A percentile compares a stretch with the other conserved stretches of the same genome.
Conservation (phyloP, 75 land plant genomes). For the Cupressus sempervirens region DNA sequence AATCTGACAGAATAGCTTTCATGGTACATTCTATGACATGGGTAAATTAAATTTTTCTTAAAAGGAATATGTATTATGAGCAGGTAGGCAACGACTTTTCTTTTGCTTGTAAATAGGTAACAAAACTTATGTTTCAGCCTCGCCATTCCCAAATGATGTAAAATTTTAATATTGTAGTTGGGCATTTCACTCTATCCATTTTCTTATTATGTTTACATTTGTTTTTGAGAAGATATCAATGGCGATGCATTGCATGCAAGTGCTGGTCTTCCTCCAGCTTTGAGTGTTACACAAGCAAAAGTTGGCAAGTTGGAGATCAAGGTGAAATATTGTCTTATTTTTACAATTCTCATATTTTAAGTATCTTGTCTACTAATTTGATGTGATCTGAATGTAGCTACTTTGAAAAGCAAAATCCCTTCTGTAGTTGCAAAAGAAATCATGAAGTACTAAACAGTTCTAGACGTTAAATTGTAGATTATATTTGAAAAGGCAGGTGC, state of each 20-base stretch:
- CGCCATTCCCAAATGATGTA: neutral
- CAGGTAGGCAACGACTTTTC: neutral
- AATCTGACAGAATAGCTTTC: neutral
- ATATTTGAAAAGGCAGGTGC: neutral
- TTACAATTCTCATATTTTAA: neutral
- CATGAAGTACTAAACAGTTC: neutral
- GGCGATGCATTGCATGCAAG: conserved; percentile 94
- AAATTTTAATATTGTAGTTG: neutral
- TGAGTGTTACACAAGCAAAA: conserved; percentile 78
- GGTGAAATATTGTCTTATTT: conserved; percentile 33
- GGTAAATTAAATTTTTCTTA: neutral
- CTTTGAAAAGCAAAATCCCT: neutral
- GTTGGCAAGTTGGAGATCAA: conserved; percentile 86
- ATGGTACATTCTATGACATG: neutral
- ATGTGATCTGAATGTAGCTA: neutral
- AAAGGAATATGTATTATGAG: neutral
- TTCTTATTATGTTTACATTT: neutral
- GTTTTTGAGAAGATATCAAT: conserved; percentile 71
- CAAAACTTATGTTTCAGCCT: neutral
- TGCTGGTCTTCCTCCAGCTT: conserved; percentile 85
- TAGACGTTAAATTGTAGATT: neutral
- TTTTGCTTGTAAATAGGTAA: neutral
- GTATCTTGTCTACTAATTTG: neutral
- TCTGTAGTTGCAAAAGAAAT: neutral
- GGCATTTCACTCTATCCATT: neutral